Evolutionary conservation across 2,329 filamentous ascomycete species (phyloP), one percentile per base, ranked within the genome.

Genomic region (Pseudohalonectria lignicola): DNA sequence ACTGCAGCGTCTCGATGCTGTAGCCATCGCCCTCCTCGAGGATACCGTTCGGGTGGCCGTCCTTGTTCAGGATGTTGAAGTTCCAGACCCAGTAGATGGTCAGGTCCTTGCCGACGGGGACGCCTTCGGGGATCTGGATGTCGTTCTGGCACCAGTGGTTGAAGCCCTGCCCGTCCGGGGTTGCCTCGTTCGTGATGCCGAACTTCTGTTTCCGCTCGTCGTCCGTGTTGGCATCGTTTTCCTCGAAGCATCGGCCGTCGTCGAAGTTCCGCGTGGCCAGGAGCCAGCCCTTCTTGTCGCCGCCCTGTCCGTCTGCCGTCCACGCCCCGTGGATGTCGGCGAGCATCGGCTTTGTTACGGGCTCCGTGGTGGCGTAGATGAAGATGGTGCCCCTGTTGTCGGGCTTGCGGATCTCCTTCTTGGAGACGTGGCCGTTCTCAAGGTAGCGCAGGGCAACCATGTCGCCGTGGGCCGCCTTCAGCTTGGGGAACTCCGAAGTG

Each of bases 21-120:
- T 43, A 41, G 28, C 62, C 44, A 60, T 46, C 43, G 34, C 60
- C 63, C 16, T 50, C 53, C 13, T 58, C 53, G 26, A 46, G 42
- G n/a, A n/a, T n/a, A n/a, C n/a, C n/a, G 30, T 46, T 48, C 21
- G 48, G 43, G 36, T 51, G 47, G 15, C 50, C 47, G 32, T 36
- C 17, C 36, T 55, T 40, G 47, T 57, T 55, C 53, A 76, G 65
- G 12, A 75, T 79, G 3, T 82, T 80, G 86, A 87, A 98, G 58
- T 94, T 82, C 92, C 92, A 96, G 33, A 95, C 81, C 90, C 90
- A 96, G 67, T 94, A 94, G 37, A 94, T 62, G 3, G 86, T 90
- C 56, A 88, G 85, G 20, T 71, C 69, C 21, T 78, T 72, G 32
- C 77, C 76, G 9, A 66, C 57, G n/a, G 70, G 58, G 34, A 76